Conservation (phyloP, 768 basidiomycete genomes). For the Myochromella boudieri region DNA sequence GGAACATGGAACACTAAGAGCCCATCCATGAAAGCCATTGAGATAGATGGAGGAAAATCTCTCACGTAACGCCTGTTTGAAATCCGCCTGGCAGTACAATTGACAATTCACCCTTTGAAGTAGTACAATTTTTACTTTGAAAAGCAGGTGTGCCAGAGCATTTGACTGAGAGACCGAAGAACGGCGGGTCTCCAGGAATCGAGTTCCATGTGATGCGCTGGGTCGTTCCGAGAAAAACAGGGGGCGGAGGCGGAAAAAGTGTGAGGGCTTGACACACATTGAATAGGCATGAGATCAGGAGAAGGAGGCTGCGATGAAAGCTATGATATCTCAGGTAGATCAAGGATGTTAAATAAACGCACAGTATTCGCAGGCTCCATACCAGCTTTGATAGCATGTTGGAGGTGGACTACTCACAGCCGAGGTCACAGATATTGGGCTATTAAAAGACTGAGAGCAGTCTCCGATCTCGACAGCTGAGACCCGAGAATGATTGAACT, state of each 20-base stretch:
- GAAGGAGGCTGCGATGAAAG: no score
- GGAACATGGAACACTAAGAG: background rate
- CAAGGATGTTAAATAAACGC: no score
- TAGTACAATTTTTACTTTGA: conserved; percentile 2
- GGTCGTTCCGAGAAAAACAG: conserved; percentile 7
- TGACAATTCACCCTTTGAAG: background rate
- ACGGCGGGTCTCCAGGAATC: background rate
- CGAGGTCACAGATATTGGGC: background rate
- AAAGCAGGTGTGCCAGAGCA: background rate
- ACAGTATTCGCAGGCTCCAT: no score
- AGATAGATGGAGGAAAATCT: background rate
- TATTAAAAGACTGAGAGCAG: background rate
- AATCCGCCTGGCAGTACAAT: background rate
- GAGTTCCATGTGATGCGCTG: background rate
- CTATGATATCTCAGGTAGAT: background rate
- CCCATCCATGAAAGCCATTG: background rate
- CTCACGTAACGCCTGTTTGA: conserved; percentile 3
- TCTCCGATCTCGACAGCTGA: background rate
- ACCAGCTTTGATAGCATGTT: background rate
- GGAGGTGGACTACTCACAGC: background rate
- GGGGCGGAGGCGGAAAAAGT: conserved; percentile 4
- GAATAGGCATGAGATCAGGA: no score
- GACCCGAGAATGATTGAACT: background rate
- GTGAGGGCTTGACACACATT: background rate
- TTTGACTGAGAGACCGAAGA: background rate